Base-by-base conservation (phyloP, 2,329 filamentous ascomycete genomes). In the Apiospora phragmitis region DNA sequence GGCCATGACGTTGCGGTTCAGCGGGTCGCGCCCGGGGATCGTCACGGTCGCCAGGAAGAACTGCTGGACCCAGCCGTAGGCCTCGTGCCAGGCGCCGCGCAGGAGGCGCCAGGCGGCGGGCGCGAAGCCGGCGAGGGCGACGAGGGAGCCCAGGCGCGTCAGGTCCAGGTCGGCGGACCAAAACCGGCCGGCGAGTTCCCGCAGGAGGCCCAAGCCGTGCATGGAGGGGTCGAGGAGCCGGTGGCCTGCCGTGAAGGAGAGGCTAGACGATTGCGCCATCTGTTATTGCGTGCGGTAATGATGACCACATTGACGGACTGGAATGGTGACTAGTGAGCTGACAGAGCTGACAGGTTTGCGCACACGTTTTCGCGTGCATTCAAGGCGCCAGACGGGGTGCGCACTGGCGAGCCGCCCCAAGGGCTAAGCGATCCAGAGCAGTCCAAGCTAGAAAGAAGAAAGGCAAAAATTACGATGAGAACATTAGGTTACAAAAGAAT, bases 41-140 rank as follows among this genome's bases (percentile, higher is more conserved):
- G 79, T 83, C 4, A 86, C 80, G 0, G 82, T 82, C 0, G 84
- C 82, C 4, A 85, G 76, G 70, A 85, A 85, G 75, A 83, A 83
- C 21, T 80, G 80, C 9, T 80, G 78, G 45, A 85, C 74, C 77
- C 81, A 85, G 70, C 77, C 73, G 68, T 83, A 84, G 1, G 78
- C 75, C 69, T 85, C 82, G 5, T 73, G 72, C 79, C 81, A 84
- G 26, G 80, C 71, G 1, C 75, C 71, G 51, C 79, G 77, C 3
- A 85, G 43, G 16, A 84, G 77, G 6, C 80, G 77, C 80, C 82
- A 83, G 0, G 78, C 82, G 3, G 82, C 79, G 1, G 84, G 83
- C 0, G 82, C 74, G 0, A 83, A 80, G 41, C 84, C 81, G 38
- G 81, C 80, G 68, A 86, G 83, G 45, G 85, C 83, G 47, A 85